A percentile compares a stretch with the other conserved stretches of the same genome.
Evolutionary conservation across 768 basidiomycete genomes (phyloP).

Genomic region (Suillus americanus): DNA sequence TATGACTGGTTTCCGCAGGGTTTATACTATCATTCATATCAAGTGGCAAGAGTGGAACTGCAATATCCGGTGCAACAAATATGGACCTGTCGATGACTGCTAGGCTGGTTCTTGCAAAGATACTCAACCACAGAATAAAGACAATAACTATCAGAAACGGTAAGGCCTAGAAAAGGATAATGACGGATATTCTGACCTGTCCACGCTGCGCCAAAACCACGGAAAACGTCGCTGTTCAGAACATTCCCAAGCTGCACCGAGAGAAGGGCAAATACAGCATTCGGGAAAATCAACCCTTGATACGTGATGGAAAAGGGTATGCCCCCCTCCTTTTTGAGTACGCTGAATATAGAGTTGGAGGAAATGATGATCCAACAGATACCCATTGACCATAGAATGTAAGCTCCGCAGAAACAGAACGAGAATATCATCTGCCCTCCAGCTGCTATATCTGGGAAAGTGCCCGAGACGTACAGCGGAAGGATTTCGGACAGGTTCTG

Average conservation of each 20-base stretch:
- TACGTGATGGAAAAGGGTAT: conserved; percentile 47
- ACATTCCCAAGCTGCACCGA: conserved; percentile 49
- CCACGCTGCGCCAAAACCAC: conserved; percentile 54
- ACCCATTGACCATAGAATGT: conserved; percentile 55
- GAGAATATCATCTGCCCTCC: conserved; percentile 44
- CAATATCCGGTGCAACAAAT: conserved; percentile 46
- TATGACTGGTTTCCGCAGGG: background rate
- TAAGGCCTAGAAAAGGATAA: background rate
- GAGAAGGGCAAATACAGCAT: conserved; percentile 50
- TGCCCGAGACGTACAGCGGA: conserved; percentile 28
- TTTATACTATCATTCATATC: background rate
- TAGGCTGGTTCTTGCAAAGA: conserved; percentile 43
- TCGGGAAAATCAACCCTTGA: conserved; percentile 60
- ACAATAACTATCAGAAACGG: conserved; percentile 32
- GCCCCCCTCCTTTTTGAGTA: conserved; percentile 26
- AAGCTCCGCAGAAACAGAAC: conserved; percentile 45
- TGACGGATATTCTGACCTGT: conserved; percentile 32
- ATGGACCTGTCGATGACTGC: conserved; percentile 46
- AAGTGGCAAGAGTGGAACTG: conserved; percentile 15
- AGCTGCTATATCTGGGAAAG: conserved; percentile 32
- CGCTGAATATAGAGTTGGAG: conserved; percentile 37
- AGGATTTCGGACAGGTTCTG: conserved; percentile 35
- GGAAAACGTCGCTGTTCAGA: conserved; percentile 50
- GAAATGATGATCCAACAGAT: conserved; percentile 50
- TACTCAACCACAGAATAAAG: conserved; percentile 41